Conservation (phyloP, 257 asterid genomes). For the Solanum pinnatisectum region DNA sequence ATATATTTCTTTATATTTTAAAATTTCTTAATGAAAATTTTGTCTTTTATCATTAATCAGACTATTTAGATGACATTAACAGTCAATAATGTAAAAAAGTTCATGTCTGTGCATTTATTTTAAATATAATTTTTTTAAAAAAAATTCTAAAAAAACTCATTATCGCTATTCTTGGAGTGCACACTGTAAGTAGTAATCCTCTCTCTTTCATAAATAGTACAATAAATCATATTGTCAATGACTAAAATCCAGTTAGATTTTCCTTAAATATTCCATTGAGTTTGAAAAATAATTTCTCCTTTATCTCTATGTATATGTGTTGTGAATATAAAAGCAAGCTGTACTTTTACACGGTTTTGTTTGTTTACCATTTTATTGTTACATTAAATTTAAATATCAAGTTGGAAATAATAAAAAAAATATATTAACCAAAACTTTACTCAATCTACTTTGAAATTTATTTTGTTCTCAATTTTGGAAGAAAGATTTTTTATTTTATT, state of each 20-base stretch:
- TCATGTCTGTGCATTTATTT: not conserved
- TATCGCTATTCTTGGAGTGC: too few relatives aligned
- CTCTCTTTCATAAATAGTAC: not conserved
- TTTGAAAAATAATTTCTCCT: not conserved
- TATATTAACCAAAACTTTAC: not conserved
- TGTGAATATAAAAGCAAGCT: conserved; percentile 9
- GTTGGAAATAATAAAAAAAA: not conserved
- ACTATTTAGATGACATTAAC: not conserved
- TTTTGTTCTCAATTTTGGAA: not conserved
- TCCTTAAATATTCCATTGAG: not conserved
- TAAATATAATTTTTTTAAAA: too few relatives aligned
- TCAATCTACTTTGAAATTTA: not conserved
- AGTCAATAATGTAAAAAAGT: not conserved
- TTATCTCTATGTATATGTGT: not conserved
- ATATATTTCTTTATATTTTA: too few relatives aligned
- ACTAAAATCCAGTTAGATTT: conserved; percentile 26
- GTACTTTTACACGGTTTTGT: conserved; percentile 35
- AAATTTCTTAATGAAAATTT: not conserved
- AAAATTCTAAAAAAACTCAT: too few relatives aligned
- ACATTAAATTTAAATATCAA: not conserved
- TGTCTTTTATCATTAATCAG: not conserved
- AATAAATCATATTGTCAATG: conserved; percentile 19
- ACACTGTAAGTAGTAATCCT: not conserved
- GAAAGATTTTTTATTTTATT: not conserved
- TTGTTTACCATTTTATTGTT: conserved; percentile 4